Conservation (phyloP, 345 rosid species). For the Rhizophora mangle region DNA sequence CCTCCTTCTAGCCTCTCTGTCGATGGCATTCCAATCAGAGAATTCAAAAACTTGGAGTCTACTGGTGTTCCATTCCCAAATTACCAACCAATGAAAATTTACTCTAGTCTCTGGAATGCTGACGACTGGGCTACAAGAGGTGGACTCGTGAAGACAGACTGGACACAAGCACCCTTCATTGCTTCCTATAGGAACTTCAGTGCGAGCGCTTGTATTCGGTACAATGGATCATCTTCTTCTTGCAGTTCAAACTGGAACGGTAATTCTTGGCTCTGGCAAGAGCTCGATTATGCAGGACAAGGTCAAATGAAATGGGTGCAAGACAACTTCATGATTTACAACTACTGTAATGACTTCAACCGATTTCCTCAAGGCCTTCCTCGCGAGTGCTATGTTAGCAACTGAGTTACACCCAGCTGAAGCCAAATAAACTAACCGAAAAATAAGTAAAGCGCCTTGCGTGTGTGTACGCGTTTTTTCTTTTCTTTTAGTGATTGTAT, state of each 20-base stretch:
- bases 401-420: neutral
- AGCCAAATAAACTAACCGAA: neutral
- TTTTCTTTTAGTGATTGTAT: too few relatives aligned
- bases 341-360: conserved; percentile 29
- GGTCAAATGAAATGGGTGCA: conserved; percentile 32
- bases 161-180: conserved; percentile 60
- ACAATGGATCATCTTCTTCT: conserved; percentile 21
- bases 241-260: conserved; percentile 21
- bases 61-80: conserved; percentile 59
- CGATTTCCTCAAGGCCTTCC: conserved; percentile 34
- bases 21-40: conserved; percentile 65
- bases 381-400: conserved; percentile 26
- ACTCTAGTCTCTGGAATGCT: conserved; percentile 68
- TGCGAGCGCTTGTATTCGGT: conserved; percentile 20
- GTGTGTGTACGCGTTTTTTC: too few relatives aligned
- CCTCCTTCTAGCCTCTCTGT: conserved; percentile 41
- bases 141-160: conserved; percentile 52
- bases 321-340: conserved; percentile 32
- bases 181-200: conserved; percentile 55
- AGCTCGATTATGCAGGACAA: conserved; percentile 9
- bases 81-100: conserved; percentile 55
- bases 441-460: too few relatives aligned
- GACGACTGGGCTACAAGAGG: conserved; percentile 79
- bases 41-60: conserved; percentile 69
- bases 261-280: conserved; percentile 15